Base-by-base conservation (phyloP, 768 basidiomycete species). In the Tulasnella sp. region DNA sequence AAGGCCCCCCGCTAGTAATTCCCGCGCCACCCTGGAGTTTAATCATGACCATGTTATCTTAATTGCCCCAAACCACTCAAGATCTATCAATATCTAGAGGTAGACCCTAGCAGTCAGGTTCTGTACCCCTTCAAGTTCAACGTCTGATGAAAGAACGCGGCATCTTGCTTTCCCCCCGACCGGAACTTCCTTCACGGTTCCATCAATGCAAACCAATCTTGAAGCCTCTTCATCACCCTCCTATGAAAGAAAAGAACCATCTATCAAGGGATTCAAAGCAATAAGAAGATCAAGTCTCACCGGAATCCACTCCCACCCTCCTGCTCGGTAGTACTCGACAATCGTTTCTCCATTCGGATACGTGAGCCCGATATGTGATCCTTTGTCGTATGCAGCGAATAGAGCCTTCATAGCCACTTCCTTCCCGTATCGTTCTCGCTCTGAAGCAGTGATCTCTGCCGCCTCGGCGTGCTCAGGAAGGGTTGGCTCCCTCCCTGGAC, bases 221-320 rank as follows among this genome's bases (percentile, higher is more conserved):
- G 94, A 92, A 16, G 85, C 83, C 19, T 88, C 86, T 81, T 95
- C 93, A 38, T 82, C 82, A 16, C 87, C 85, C 81, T 91, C 89
- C 93, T 96, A n/a, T n/a, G n/a, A n/a, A n/a, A n/a, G 82, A 74
- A 42, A 34, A 8, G 2, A 16, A 14, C 9, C 6, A 16, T 62
- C 39, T 56, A 27, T 73, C 27, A 21, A 6, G 48, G 21, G 10
- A 24, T 19, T 71, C 71, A 46, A 79, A 80, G 81, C 42, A 31
- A 81, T 34, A 38, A 18, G 46, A 34, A 42, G 40, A 40, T 5
- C 24, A 48, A 46, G 48, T 86, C 91, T 83, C 83, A 95, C 94
- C 27, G 96, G 96, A 58, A 87, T 87, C 96, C 96, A 98, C 82
- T 93, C 91, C 92, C 95, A 97, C 9, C 92, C 92, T 21, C 89